Base-by-base conservation (phyloP, 495 filamentous ascomycete species). In the Penicillium flavigenum region DNA sequence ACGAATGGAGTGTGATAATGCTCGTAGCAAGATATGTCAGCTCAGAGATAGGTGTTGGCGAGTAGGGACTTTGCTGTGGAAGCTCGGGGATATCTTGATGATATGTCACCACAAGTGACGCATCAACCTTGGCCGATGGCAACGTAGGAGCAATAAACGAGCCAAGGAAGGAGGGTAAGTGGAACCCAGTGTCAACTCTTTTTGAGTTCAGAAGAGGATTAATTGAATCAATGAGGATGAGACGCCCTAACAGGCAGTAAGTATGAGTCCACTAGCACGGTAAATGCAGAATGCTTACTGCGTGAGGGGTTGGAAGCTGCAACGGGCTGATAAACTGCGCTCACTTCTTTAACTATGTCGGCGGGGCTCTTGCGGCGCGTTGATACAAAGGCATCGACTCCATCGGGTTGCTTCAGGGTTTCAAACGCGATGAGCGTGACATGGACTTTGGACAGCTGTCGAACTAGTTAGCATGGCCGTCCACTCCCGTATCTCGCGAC, bases 401-500 rank as follows among this genome's bases (percentile, higher is more conserved):
- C 83, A 16, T 78, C 65, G 8, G 71, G 72, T 11, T 83, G 81
- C 45, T 81, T 83, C 7, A 89, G 67, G 0, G 90, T 90, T 56
- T 86, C 81, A 64, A 90, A 90, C n/a, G 90, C 87, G 53, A 96
- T 73, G 63, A 84, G 88, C n/a, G 94, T 81, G 16, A 87, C 76
- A 67, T 87, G 85, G 38, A 73, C 76, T 67, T 83, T 83, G 3
- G 78, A 79, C 17, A 76, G 60, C 81, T 83, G 57, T 52, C 31
- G 14, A 14, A 31, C 32, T 16, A n/a, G 31, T 65, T 5, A 63
- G 59, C 36, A 44, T 51, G 11, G 12, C 11, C 34, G 14, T 22
- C 26, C 11, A 77, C 9, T 6, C 11, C 27, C 9, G 11, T 9
- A 14, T 49, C 11, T n/a, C 1, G 34, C 12, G 20, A 19, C 5